These are phyloP conservation scores for Penicillium coprophilum DNA, from an alignment of 495 filamentous ascomycete species.

Conservation along the genomic window DNA sequence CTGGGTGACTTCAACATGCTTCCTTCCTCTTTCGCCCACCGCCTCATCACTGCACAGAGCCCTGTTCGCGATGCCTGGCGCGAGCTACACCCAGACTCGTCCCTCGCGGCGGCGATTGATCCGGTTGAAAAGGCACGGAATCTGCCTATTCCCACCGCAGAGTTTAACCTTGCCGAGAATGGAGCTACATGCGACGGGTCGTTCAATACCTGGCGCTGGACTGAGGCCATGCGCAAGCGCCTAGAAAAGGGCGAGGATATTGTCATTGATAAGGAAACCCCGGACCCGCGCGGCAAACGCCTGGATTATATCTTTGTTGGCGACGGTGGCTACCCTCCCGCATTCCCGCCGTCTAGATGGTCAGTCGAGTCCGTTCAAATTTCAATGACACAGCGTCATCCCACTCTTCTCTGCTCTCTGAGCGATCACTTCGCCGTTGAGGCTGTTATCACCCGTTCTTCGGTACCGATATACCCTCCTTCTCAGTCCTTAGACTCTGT, in stretches of 20 bases:
- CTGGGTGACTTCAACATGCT: constrained; percentile 96
- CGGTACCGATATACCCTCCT: neutral
- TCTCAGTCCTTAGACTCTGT: neutral
- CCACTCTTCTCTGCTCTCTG: constrained; percentile 74
- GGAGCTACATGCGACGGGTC: constrained; percentile 84
- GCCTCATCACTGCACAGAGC: constrained; percentile 73
- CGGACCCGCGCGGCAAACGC: constrained; percentile 73
- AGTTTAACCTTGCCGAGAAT: constrained; percentile 73
- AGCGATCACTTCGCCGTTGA: constrained; percentile 90
- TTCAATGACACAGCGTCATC: constrained; percentile 81
- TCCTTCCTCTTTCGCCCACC: constrained; percentile 82
- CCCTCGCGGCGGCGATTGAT: constrained; percentile 67
- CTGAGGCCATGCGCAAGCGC: constrained; percentile 57
- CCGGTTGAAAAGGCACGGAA: constrained; percentile 54
- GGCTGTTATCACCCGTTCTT: constrained; percentile 39
- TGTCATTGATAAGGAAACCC: constrained; percentile 54
- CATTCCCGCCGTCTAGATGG: constrained; percentile 52
- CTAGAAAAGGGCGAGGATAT: constrained; percentile 59
- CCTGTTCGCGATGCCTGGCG: constrained; percentile 83
- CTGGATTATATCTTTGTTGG: constrained; percentile 93
- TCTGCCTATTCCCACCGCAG: constrained; percentile 61
- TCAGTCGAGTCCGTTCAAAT: constrained; percentile 65
- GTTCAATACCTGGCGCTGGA: constrained; percentile 94
- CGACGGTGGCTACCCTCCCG: constrained; percentile 37
- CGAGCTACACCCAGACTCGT: constrained; percentile 74